Conservation (phyloP, 2,329 filamentous ascomycete species). For the Hirsutella rhossiliensis region DNA sequence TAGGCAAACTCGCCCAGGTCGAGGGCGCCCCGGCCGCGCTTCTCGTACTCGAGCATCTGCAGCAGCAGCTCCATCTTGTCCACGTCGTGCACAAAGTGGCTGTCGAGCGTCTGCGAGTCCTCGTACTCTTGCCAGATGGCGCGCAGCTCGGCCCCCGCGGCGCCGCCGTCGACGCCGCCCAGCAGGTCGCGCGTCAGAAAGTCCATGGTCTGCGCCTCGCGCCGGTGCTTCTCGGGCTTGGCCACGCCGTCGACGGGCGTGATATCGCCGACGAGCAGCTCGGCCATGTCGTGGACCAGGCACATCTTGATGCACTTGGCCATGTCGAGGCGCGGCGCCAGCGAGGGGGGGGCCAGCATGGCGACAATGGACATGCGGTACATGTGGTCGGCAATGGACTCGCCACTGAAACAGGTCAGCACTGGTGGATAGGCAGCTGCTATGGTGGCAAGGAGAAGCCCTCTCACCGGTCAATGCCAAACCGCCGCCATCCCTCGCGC, state of each 20-base stretch:
- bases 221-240: conserved; percentile 79
- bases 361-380: conserved; percentile 98
- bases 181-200: conserved; percentile 67
- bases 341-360: conserved; percentile 72
- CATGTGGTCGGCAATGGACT: conserved; percentile 98
- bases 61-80: conserved; percentile 93
- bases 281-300: conserved; percentile 94
- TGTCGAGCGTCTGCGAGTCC: conserved; percentile 71
- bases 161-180: conserved; percentile 60
- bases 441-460: background rate
- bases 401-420: conserved; percentile 39
- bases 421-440: background rate
- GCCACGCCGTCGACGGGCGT: conserved; percentile 79
- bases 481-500: conserved; percentile 89
- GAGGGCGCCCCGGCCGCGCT: conserved; percentile 46
- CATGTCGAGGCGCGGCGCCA: conserved; percentile 63
- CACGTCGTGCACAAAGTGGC: conserved; percentile 85
- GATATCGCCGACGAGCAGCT: conserved; percentile 89
- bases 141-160: conserved; percentile 57
- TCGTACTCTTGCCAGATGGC: conserved; percentile 94
- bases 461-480: conserved; percentile 53
- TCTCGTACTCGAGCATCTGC: conserved; percentile 97
- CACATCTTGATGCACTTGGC: conserved; percentile 88
- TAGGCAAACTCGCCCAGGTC: conserved; percentile 82
- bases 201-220: conserved; percentile 85